Conservation (phyloP, 2,329 filamentous ascomycete genomes). For the Aspergillus novofumigatus region DNA sequence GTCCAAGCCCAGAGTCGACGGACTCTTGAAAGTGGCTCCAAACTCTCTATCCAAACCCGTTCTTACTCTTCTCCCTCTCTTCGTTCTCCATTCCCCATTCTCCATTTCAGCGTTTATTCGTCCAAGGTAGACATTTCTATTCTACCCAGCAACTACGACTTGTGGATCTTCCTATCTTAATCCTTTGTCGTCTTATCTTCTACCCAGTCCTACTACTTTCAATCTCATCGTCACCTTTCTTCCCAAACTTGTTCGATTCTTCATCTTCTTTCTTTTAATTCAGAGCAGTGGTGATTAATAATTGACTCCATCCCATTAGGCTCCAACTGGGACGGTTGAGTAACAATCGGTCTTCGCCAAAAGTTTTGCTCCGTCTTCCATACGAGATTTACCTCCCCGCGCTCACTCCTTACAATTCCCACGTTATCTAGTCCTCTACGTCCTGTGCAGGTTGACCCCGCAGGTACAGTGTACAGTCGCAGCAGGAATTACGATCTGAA, state of each 20-base stretch:
- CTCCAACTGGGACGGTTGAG: constrained; percentile 15
- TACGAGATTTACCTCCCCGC: constrained; percentile 16
- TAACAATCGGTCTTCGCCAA: constrained; percentile 13
- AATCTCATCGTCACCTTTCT: constrained; percentile 5
- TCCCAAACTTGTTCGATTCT: not conserved
- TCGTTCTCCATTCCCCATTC: not conserved
- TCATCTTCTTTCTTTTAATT: not conserved
- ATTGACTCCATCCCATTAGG: constrained; percentile 8
- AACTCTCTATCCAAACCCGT: constrained; percentile 8
- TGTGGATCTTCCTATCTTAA: constrained; percentile 1
- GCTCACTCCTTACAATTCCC: constrained; percentile 3
- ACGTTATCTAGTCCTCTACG: not conserved
- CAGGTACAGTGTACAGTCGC: not conserved
- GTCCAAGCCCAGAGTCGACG: constrained; percentile 2
- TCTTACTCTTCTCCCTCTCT: constrained; percentile 7
- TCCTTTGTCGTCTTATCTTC: constrained; percentile 5
- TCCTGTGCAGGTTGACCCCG: not conserved
- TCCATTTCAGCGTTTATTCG: constrained; percentile 1
- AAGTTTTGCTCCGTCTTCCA: constrained; percentile 30
- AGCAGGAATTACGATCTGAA: not conserved
- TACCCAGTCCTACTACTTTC: constrained; percentile 2
- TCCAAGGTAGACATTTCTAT: constrained; percentile 6
- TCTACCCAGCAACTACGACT: not conserved
- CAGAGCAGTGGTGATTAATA: not conserved
- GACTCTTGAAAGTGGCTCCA: constrained; percentile 13